A percentile compares a stretch with the other conserved stretches of the same genome.
These are phyloP conservation scores for Metschnikowia lochheadii DNA, from an alignment of 805 yeast genomes.

Conservation along the genomic window DNA sequence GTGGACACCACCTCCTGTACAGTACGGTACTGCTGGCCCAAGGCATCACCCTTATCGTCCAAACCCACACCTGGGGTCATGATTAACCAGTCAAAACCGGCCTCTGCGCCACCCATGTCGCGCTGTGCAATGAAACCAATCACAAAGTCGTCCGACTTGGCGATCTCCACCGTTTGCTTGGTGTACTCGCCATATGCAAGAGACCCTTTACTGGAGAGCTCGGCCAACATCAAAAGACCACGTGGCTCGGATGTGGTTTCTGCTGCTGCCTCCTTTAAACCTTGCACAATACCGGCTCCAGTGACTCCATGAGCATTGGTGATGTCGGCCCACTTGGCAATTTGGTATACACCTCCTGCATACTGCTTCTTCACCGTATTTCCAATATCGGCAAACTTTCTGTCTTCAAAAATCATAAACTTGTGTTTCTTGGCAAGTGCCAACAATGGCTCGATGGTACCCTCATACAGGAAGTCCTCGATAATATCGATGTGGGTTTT, in stretches of 20 bases:
- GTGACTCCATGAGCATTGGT: slow-evolving; percentile 98
- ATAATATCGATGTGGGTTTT: slow-evolving; percentile 94
- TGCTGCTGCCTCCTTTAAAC: slow-evolving; percentile 76
- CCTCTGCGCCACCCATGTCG: slow-evolving; percentile 77
- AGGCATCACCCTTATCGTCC: slow-evolving; percentile 91
- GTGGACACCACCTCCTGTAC: slow-evolving; percentile 77
- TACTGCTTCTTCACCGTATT: slow-evolving; percentile 95
- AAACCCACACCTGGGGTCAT: slow-evolving; percentile 99
- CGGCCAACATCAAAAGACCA: slow-evolving; percentile 93
- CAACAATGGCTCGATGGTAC: slow-evolving; percentile 71
- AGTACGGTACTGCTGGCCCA: slow-evolving; percentile 96
- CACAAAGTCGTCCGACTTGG: slow-evolving; percentile 83
- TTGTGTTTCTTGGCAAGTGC: slow-evolving; percentile 74
- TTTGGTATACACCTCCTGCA: slow-evolving; percentile 81
- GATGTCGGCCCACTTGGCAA: slow-evolving; percentile 93
- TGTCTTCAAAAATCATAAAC: slow-evolving; percentile 91
- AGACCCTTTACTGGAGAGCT: slow-evolving; percentile 89
- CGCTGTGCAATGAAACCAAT: slow-evolving; percentile 95
- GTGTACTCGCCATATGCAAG: slow-evolving; percentile 93
- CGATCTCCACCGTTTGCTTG: slow-evolving; percentile 75
- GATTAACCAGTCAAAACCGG: slow-evolving; percentile 90
- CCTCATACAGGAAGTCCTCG: slow-evolving; percentile 81
- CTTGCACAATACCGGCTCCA: slow-evolving; percentile 88
- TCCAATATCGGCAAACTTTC: slow-evolving; percentile 98
- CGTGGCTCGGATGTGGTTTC: slow-evolving; percentile 73